These are phyloP conservation scores for Lactuca sativa DNA, from an alignment of 129 eudicot species.

Conservation along the genomic window DNA sequence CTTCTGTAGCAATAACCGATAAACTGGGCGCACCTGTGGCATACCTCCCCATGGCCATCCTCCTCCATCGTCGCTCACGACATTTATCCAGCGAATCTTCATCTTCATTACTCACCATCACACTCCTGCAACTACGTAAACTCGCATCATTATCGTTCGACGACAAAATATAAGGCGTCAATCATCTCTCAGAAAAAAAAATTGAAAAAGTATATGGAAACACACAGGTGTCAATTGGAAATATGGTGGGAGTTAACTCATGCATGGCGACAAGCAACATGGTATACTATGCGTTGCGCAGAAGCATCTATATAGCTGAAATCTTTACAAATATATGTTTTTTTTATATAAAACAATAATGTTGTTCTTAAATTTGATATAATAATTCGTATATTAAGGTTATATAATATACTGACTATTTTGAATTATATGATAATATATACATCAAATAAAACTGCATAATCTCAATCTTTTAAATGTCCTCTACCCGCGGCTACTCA, in stretches of 20 bases:
- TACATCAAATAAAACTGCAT: no score
- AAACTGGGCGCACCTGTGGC: not conserved
- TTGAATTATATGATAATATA: no score
- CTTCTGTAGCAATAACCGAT: not conserved
- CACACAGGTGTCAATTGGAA: constrained; percentile 5
- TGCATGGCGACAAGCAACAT: constrained; percentile 5
- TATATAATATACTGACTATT: no score
- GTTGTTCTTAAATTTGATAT: no score
- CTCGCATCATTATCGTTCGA: constrained; percentile 13
- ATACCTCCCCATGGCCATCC: constrained; percentile 32
- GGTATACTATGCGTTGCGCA: constrained; percentile 6
- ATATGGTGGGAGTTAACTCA: constrained; percentile 8
- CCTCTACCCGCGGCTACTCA: no score
- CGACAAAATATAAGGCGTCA: not conserved
- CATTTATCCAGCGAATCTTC: constrained; percentile 31
- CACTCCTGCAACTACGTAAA: constrained; percentile 11
- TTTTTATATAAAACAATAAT: no score
- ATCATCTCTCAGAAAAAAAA: not conserved
- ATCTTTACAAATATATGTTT: no score
- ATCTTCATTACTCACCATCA: not conserved
- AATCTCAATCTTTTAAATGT: no score
- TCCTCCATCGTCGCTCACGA: constrained; percentile 42
- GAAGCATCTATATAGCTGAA: no score
- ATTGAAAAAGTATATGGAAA: not conserved
- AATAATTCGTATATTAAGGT: no score